These are phyloP conservation scores for Glaciozyma antarctica DNA, from an alignment of 768 basidiomycete genomes.

Conservation along the genomic window DNA sequence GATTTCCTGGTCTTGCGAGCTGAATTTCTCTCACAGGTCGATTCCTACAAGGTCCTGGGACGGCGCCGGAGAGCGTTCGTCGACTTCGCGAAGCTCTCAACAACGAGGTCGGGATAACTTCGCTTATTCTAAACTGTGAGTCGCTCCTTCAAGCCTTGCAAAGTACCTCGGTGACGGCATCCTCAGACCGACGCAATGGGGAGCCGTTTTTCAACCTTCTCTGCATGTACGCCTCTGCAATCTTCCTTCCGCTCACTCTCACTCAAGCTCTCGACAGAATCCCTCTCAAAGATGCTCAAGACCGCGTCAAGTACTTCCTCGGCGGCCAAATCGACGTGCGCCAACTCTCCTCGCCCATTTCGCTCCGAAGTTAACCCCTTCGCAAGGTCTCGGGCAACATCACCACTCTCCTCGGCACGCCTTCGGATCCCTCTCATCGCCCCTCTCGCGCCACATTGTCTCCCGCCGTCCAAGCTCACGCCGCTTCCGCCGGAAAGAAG, in stretches of 20 bases:
- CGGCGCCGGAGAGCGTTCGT: slow-evolving; percentile 4
- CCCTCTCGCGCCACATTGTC: not conserved
- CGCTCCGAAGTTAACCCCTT: not conserved
- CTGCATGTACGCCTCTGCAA: not conserved
- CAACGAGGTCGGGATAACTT: slow-evolving; percentile 8
- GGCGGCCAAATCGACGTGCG: not conserved
- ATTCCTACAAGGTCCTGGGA: slow-evolving; percentile 24
- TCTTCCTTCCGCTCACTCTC: not conserved
- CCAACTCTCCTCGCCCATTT: not conserved
- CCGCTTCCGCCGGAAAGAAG: not conserved
- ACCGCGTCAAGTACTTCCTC: slow-evolving; percentile 19
- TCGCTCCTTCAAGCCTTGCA: not conserved
- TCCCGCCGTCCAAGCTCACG: not conserved
- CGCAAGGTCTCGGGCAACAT: not conserved
- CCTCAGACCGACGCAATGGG: not conserved
- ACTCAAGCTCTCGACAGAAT: slow-evolving; percentile 5
- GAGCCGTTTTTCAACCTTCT: not conserved
- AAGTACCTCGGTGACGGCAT: no score
- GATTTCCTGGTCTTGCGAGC: not conserved
- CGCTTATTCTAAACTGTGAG: slow-evolving; percentile 19
- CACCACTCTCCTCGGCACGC: not conserved
- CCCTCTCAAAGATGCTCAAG: slow-evolving; percentile 17
- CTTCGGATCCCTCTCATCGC: not conserved
- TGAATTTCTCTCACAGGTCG: not conserved
- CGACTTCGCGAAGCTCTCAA: slow-evolving; percentile 14